Conservation (phyloP, 805 yeast species). For the Wickerhamomyces subpelliculosus region DNA sequence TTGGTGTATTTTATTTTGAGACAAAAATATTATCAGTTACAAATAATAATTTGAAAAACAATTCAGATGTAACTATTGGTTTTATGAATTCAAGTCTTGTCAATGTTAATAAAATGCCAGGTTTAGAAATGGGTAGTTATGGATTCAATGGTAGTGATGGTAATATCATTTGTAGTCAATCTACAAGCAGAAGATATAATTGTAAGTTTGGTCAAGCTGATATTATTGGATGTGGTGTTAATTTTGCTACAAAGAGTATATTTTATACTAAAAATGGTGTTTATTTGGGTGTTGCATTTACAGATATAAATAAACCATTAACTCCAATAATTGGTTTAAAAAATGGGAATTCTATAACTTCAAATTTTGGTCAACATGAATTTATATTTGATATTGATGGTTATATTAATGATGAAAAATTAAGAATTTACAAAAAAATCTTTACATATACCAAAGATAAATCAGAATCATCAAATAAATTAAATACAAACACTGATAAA, state of each 20-base stretch:
- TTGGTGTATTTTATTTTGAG: constrained; percentile 48
- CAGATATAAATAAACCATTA: constrained; percentile 33
- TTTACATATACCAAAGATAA: constrained; percentile 11
- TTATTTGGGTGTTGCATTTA: constrained; percentile 46
- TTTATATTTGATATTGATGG: constrained; percentile 56
- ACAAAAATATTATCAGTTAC: constrained; percentile 31
- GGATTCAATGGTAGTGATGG: constrained; percentile 52
- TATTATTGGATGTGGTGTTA: constrained; percentile 78
- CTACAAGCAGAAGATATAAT: constrained; percentile 32
- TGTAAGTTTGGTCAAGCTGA: constrained; percentile 51
- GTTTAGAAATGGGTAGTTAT: constrained; percentile 40
- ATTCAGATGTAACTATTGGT: constrained; percentile 37
- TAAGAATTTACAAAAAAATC: constrained; percentile 24
- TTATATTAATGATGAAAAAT: constrained; percentile 42
- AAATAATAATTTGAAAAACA: constrained; percentile 21
- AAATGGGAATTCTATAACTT: constrained; percentile 25
- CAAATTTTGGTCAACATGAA: constrained; percentile 42
- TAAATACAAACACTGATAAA: constrained; percentile 8
- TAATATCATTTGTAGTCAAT: constrained; percentile 29
- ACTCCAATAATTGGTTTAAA: constrained; percentile 41
- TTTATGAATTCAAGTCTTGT: constrained; percentile 28
- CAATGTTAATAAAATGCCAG: constrained; percentile 34
- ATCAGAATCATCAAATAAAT: constrained; percentile 3
- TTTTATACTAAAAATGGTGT: constrained; percentile 84
- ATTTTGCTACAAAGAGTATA: constrained; percentile 52